Conservation (phyloP, 768 basidiomycete species). For the Pleurotus eryngii region DNA sequence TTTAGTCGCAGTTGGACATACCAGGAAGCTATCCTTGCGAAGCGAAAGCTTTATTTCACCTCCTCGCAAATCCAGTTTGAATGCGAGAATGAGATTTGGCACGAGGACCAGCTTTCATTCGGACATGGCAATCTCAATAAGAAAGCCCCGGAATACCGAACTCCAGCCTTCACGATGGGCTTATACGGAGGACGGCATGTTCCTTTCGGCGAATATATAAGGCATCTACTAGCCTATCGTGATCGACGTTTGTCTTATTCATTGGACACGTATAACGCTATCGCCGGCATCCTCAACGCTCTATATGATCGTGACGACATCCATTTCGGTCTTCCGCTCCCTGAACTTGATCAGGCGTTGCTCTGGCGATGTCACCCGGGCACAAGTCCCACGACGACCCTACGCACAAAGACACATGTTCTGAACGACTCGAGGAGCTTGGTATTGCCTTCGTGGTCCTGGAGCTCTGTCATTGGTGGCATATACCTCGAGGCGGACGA, state of each 20-base stretch:
- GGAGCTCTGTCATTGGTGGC: background rate
- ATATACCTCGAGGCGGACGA: background rate
- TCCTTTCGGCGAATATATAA: background rate
- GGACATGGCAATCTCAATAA: background rate
- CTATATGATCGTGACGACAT: background rate
- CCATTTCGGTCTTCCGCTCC: background rate
- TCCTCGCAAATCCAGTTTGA: background rate
- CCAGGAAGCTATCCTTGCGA: constrained; percentile 1
- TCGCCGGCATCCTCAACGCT: background rate
- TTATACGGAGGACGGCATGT: background rate
- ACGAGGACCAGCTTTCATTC: background rate
- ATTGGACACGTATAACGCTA: background rate
- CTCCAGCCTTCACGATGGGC: background rate
- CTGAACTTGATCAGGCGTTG: background rate
- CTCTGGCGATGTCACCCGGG: background rate
- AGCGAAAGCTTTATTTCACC: constrained; percentile 1
- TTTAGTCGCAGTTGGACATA: constrained; percentile 4
- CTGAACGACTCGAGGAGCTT: background rate
- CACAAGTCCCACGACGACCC: background rate
- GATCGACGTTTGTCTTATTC: background rate
- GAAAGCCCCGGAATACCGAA: background rate
- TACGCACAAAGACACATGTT: background rate
- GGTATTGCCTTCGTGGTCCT: background rate
- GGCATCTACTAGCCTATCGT: constrained; percentile 1
- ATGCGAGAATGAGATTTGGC: background rate